Evolutionary conservation across 495 filamentous ascomycete species (phyloP), one percentile per base, ranked within the genome.

Genomic region (Penicillium simplicissimum): DNA sequence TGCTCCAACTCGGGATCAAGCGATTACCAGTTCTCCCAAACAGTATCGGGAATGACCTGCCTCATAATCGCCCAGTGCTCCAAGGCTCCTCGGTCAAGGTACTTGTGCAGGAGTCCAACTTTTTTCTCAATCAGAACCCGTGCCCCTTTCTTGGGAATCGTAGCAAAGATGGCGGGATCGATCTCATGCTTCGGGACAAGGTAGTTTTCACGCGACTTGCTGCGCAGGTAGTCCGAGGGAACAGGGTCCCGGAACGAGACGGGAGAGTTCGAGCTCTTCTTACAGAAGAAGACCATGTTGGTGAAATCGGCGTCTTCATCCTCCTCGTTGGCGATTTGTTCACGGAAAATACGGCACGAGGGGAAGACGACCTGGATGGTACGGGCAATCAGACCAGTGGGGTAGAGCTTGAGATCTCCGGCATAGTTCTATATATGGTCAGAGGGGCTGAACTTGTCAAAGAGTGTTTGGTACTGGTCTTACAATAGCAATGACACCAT

Each of bases 61-160:
- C 95, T 83, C 90, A 98, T 98, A 38, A 98, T 87, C 21, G 76
- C 74, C 95, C 95, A 98, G 76, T 98, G 95, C 42, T 88, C 88
- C 35, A 90, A 61, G 4, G 94, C 94, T 60, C 87, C 89, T 54
- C 80, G 76, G 69, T 86, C 82, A 72, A 96, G 92, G 81, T 84
- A 90, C 71, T 82, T 79, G 52, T 81, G 80, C 57, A 96, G 69
- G 63, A 84, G 78, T 13, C 79, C 76, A 25, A 85, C 90, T 60
- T 77, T 69, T 52, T 71, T 73, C 1, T 59, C 65, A 14, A 59
- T 19, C 34, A 80, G 64, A 8, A 73, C 47, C 2, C 33, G 19
- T 45, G 65, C 53, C n/a, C 76, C 72, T 34, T 63, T 71, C 21
- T 74, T 71, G 19, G 67, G 75, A 6, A 76, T 73, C 21, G 67